A percentile compares a stretch with the other conserved stretches of the same genome.
Conservation (phyloP, 208 protist species). For the Acanthamoeba triangularis region DNA sequence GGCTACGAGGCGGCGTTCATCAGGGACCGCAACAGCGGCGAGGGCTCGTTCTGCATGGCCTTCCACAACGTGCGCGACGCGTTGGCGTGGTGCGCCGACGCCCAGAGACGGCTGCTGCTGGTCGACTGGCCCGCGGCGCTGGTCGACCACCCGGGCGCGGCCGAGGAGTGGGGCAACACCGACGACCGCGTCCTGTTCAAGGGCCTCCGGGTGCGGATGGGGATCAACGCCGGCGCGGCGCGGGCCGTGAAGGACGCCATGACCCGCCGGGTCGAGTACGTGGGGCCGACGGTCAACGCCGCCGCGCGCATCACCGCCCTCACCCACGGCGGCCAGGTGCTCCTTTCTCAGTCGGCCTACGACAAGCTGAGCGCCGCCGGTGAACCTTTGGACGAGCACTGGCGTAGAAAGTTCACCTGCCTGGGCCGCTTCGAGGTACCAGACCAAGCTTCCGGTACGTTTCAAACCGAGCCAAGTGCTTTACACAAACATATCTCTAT, state of each 20-base stretch:
- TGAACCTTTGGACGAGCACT: not conserved
- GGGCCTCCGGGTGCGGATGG: not conserved
- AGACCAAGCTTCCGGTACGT: not conserved
- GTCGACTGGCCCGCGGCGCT: not conserved
- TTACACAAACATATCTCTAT: no score
- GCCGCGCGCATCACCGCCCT: not conserved
- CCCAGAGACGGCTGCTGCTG: not conserved
- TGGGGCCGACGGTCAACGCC: not conserved
- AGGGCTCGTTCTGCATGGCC: constrained; percentile 45
- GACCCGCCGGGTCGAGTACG: not conserved
- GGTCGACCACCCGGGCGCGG: not conserved
- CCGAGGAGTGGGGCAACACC: not conserved
- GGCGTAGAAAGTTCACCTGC: not conserved
- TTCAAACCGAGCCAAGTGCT: not conserved
- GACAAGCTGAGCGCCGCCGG: not conserved
- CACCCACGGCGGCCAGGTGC: constrained; percentile 5
- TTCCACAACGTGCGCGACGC: not conserved
- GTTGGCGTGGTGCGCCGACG: not conserved
- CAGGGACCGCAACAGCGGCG: not conserved
- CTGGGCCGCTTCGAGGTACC: not conserved
- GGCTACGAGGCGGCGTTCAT: not conserved
- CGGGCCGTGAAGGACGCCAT: not conserved
- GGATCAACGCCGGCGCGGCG: not conserved
- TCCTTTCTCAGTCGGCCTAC: not conserved
- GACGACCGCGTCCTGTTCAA: not conserved